Evolutionary conservation across 2,329 filamentous ascomycete species (phyloP), one percentile per base, ranked within the genome.

Genomic region (Aspergillus sp.): DNA sequence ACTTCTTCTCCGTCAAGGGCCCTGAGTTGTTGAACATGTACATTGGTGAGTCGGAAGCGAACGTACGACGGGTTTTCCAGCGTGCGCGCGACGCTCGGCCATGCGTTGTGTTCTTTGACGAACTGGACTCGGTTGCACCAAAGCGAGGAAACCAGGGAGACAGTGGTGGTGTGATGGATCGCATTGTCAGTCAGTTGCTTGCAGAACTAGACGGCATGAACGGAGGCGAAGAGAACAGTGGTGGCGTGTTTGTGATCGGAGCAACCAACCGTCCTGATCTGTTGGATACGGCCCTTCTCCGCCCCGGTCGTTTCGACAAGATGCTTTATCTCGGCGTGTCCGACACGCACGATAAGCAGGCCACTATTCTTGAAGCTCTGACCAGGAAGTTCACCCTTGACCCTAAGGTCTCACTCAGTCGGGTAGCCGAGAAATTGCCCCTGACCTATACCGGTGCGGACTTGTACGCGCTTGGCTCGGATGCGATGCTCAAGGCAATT

Each of bases 11-110:
- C 27, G 87, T 98, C 71, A 98, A 98, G 81, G 93, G 93, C 47
- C 94, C 93, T 33, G 93, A 98, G 70, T 78, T 98, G 63, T 83
- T 98, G 57, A 96, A 90, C 69, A 98, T 98, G 93, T 98, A 93
- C 88, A 97, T 98, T 66, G 93, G 93, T 84, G 93, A 98, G 75
- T 98, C 93, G 43, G 94, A 98, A 75, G 95, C 89, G 78, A 98
- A 98, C 72, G 97, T 98, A 52, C 88, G 93, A 62, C 91, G 97
- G 66, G 97, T 98, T 56, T 98, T 98, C 70, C 93, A 98, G 81
- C 96, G 96, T 78, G 93, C 93, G 51, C 88, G 93, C 59, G 93
- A 93, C 53, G 93, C 94, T 47, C 91, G 93, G 54, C 93, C 93
- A 67, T 98, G 94, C 61, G 88, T 98, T 46, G 94, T 98, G 57